Percentiles rank a stretch among this genome's conserved stretches.
Conservation (phyloP, 352 stramenopile species). For the Pythium oligandrum region DNA sequence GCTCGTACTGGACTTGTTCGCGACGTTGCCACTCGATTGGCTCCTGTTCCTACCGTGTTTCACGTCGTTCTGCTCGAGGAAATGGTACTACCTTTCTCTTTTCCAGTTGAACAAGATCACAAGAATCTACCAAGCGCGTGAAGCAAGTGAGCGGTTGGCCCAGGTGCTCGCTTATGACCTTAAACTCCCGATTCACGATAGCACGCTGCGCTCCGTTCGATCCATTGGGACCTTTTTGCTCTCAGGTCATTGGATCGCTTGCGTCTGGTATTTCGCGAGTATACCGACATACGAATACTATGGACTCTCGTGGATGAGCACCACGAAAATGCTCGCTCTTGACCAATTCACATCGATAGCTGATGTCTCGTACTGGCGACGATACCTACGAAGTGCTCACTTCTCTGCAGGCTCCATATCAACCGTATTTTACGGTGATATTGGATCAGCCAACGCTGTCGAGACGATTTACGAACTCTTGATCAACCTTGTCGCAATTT, state of each 20-base stretch:
- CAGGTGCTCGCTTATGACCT: slow-evolving; percentile 50
- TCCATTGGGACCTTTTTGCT: slow-evolving; percentile 49
- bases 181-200: slow-evolving; percentile 43
- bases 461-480: slow-evolving; percentile 51
- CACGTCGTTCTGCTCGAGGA: slow-evolving; percentile 11
- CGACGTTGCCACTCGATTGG: slow-evolving; percentile 41
- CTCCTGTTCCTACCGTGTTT: slow-evolving; percentile 41
- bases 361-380: slow-evolving; percentile 31
- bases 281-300: slow-evolving; percentile 41
- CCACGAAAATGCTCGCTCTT: slow-evolving; percentile 45
- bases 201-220: slow-evolving; percentile 42
- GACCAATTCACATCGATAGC: slow-evolving; percentile 36
- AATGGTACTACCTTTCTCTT: slow-evolving; percentile 55
- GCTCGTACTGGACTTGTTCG: slow-evolving; percentile 27
- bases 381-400: slow-evolving; percentile 54
- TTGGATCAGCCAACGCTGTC: slow-evolving; percentile 53
- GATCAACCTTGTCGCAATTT: slow-evolving; percentile 59
- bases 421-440: slow-evolving; percentile 69
- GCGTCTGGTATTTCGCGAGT: slow-evolving; percentile 51
- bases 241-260: slow-evolving; percentile 63
- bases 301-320: slow-evolving; percentile 52
- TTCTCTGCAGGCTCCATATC: slow-evolving; percentile 62
- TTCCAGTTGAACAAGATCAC: slow-evolving; percentile 65
- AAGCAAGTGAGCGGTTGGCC: slow-evolving; percentile 42
- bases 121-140: slow-evolving; percentile 38